phyloP scores from a whole-genome alignment of 192 early-diverging fungal genomes.

The Podochytrium sp. region DNA sequence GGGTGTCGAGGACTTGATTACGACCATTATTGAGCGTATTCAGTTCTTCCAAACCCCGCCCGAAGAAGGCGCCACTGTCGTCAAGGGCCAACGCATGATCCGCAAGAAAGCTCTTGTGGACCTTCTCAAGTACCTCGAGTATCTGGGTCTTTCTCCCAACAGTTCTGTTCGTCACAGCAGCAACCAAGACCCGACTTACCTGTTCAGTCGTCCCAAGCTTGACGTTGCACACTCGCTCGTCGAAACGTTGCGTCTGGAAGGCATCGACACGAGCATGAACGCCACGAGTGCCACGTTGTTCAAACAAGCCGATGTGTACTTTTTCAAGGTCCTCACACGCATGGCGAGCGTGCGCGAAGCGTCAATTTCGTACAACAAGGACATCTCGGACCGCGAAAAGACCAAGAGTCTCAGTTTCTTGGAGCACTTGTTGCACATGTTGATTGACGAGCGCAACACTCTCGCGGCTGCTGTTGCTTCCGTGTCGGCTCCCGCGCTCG shows the following conservation, averaged over 20 bases:
- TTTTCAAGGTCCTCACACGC: slow-evolving; percentile 66
- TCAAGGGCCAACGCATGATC: slow-evolving; percentile 69
- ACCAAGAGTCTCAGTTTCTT: slow-evolving; percentile 64
- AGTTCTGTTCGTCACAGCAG: slow-evolving; percentile 31
- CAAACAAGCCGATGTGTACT: slow-evolving; percentile 70
- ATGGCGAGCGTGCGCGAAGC: slow-evolving; percentile 62
- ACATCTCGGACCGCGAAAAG: slow-evolving; percentile 69
- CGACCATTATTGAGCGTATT: slow-evolving; percentile 43
- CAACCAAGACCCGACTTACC: slow-evolving; percentile 39
- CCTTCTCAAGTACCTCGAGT: slow-evolving; percentile 70
- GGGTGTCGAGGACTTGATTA: slow-evolving; percentile 45
- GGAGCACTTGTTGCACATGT: slow-evolving; percentile 68
- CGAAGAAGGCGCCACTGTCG: slow-evolving; percentile 34
- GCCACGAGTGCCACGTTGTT: slow-evolving; percentile 34
- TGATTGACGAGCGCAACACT: slow-evolving; percentile 59
- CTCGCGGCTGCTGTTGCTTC: slow-evolving; percentile 32
- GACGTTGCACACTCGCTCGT: background rate
- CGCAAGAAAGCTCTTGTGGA: slow-evolving; percentile 82
- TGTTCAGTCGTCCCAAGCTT: slow-evolving; percentile 30
- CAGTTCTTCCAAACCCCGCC: slow-evolving; percentile 42
- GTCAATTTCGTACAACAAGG: slow-evolving; percentile 50
- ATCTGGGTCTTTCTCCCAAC: slow-evolving; percentile 61
- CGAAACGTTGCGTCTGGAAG: background rate
- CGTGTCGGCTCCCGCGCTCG: background rate
- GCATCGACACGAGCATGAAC: slow-evolving; percentile 10